Conservation (phyloP, 495 filamentous ascomycete species). For the Daldinia childiae region DNA sequence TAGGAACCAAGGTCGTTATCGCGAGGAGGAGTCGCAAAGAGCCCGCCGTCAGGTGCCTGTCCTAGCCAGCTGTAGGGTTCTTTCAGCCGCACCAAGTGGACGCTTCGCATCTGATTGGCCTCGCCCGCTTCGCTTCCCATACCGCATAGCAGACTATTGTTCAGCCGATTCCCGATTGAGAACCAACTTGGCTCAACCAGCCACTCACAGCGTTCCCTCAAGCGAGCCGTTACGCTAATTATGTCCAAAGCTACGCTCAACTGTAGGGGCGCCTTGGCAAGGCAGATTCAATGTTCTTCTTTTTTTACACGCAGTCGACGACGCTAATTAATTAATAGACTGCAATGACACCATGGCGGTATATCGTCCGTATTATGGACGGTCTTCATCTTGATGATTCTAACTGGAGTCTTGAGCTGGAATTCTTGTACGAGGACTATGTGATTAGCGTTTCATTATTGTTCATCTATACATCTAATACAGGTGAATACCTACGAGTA, state of each 20-base stretch:
- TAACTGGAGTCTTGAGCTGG: background rate
- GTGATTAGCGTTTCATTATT: background rate
- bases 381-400: background rate
- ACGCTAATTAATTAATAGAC: too few relatives aligned
- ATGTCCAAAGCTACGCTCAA: constrained; percentile 10
- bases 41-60: constrained; percentile 4
- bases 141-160: constrained; percentile 25
- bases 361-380: background rate
- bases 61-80: constrained; percentile 26
- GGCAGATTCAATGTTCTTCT: constrained; percentile 18
- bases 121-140: constrained; percentile 3
- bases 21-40: constrained; percentile 1
- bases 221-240: constrained; percentile 30
- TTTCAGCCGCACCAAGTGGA: constrained; percentile 38
- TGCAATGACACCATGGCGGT: background rate
- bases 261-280: constrained; percentile 29
- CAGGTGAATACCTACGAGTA: too few relatives aligned
- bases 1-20: background rate
- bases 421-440: background rate
- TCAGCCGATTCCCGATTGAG: constrained; percentile 28
- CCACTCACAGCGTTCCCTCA: constrained; percentile 22
- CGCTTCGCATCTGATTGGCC: constrained; percentile 14
- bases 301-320: too few relatives aligned
- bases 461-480: too few relatives aligned
- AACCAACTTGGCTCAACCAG: constrained; percentile 6